Percentiles rank a stretch among this genome's conserved stretches.
phyloP scores from a whole-genome alignment of 352 stramenopile genomes.

The Elongisporangium undulatum region DNA sequence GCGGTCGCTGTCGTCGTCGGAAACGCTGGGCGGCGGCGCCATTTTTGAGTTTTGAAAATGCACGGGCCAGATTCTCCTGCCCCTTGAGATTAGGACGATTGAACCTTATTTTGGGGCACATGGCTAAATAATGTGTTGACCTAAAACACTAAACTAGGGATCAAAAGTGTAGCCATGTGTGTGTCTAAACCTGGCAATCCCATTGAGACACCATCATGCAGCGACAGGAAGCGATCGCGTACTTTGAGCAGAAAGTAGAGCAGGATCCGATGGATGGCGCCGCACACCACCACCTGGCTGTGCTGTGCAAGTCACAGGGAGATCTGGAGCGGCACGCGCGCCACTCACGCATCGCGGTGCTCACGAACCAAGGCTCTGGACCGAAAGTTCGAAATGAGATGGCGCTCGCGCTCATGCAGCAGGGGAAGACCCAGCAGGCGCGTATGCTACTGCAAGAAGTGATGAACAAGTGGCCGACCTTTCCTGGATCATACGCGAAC shows the following conservation, averaged over 20 bases:
- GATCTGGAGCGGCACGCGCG: conserved; percentile 33
- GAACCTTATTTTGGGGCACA: not conserved
- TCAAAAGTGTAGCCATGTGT: not conserved
- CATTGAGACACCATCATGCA: conserved; percentile 19
- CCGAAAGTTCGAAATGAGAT: conserved; percentile 60
- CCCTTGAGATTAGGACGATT: not conserved
- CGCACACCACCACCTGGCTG: conserved; percentile 57
- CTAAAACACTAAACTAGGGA: not conserved
- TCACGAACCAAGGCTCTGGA: conserved; percentile 43
- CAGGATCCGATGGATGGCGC: conserved; percentile 49
- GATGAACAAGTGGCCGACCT: conserved; percentile 42
- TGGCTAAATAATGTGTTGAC: too few species aligned
- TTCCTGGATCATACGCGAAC: conserved; percentile 48
- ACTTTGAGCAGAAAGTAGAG: conserved; percentile 54
- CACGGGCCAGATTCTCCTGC: not conserved
- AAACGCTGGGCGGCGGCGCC: not conserved
- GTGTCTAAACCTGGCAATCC: not conserved
- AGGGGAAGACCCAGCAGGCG: conserved; percentile 34
- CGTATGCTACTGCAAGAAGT: conserved; percentile 33
- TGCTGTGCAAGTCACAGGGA: conserved; percentile 39
- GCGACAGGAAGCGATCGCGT: conserved; percentile 49
- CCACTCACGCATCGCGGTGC: conserved; percentile 51
- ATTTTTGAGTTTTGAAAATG: conserved; percentile 1
- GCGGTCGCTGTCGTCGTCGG: conserved; percentile 1
- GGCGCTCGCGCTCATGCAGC: conserved; percentile 43